A percentile compares a stretch with the other conserved stretches of the same genome.
Conservation (phyloP, 805 yeast species). For the Candida nonsorbophila region DNA sequence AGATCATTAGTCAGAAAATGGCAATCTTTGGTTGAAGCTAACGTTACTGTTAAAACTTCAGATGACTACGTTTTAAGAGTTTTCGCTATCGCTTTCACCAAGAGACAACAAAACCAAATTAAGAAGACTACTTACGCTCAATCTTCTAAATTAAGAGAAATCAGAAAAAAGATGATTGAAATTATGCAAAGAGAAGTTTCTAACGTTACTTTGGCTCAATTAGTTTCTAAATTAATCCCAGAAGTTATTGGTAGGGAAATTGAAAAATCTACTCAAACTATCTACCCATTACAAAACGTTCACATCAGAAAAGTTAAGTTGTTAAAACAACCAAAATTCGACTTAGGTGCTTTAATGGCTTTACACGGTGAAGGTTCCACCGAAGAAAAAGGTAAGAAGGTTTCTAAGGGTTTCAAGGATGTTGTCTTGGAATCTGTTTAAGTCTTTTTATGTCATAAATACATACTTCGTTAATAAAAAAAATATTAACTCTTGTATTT, state of each 20-base stretch:
- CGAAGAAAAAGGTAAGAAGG: slow-evolving; percentile 96
- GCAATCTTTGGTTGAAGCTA: slow-evolving; percentile 98
- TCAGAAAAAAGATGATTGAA: slow-evolving; percentile 94
- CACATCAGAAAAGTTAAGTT: slow-evolving; percentile 98
- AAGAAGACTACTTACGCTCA: slow-evolving; percentile 98
- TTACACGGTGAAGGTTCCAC: slow-evolving; percentile 94
- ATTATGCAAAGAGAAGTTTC: slow-evolving; percentile 96
- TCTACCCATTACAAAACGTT: slow-evolving; percentile 97
- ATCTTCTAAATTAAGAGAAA: slow-evolving; percentile 94
- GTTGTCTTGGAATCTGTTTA: slow-evolving; percentile 97
- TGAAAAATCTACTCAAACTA: slow-evolving; percentile 90
- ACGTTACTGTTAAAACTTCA: slow-evolving; percentile 95
- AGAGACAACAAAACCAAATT: slow-evolving; percentile 93
- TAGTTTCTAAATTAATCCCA: slow-evolving; percentile 95
- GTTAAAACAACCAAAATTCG: slow-evolving; percentile 98
- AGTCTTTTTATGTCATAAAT: slow-evolving; percentile 7
- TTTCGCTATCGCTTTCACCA: slow-evolving; percentile 97
- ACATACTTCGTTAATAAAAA: slow-evolving; percentile 7
- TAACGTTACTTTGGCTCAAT: slow-evolving; percentile 91
- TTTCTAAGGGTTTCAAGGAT: slow-evolving; percentile 96
- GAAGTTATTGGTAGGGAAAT: slow-evolving; percentile 99
- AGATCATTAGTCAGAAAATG: slow-evolving; percentile 98
- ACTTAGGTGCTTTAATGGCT: slow-evolving; percentile 91
- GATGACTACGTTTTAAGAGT: slow-evolving; percentile 96
- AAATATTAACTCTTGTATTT: no score